Percentiles rank a stretch among this genome's conserved stretches.
These are phyloP conservation scores for Neophaeococcomyces mojaviensis DNA, from an alignment of 2,329 filamentous ascomycete species.

Conservation along the genomic window DNA sequence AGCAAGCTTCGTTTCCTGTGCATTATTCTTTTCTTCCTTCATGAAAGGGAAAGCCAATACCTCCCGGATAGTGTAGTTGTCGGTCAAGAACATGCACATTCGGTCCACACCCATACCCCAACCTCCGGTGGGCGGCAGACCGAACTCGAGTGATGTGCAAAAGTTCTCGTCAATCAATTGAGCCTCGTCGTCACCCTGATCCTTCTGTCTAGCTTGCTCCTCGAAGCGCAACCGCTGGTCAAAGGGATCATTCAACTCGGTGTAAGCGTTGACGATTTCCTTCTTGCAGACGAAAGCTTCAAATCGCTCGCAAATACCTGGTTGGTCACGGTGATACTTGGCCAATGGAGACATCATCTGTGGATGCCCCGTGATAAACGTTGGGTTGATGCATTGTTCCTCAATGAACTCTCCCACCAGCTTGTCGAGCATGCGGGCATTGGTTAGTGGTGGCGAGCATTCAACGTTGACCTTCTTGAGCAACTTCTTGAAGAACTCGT, in stretches of 20 bases:
- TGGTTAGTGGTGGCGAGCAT: conserved; percentile 83
- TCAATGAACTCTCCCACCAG: conserved; percentile 92
- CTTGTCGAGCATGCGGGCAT: conserved; percentile 93
- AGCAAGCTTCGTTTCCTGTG: conserved; percentile 36
- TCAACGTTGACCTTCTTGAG: conserved; percentile 87
- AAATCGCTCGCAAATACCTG: conserved; percentile 90
- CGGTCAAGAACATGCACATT: conserved; percentile 88
- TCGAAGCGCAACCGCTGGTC: conserved; percentile 88
- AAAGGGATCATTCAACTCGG: conserved; percentile 94
- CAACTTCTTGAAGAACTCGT: conserved; percentile 74
- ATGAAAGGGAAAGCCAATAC: conserved; percentile 96
- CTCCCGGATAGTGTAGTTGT: conserved; percentile 94
- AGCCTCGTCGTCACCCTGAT: conserved; percentile 92
- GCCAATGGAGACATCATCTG: conserved; percentile 91
- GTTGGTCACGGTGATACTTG: conserved; percentile 78
- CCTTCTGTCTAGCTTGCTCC: conserved; percentile 94
- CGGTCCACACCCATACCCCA: conserved; percentile 97
- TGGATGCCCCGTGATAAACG: conserved; percentile 77
- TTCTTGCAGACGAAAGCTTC: conserved; percentile 96
- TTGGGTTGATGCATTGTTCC: conserved; percentile 86
- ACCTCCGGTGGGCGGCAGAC: conserved; percentile 85
- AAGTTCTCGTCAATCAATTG: conserved; percentile 96
- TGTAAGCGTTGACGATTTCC: conserved; percentile 95
- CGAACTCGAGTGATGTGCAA: conserved; percentile 80
- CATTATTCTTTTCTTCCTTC: conserved; percentile 64